Percentiles rank a stretch among this genome's conserved stretches.
Evolutionary conservation across 768 basidiomycete genomes (phyloP).

Genomic region (Lentinus tigrinus): DNA sequence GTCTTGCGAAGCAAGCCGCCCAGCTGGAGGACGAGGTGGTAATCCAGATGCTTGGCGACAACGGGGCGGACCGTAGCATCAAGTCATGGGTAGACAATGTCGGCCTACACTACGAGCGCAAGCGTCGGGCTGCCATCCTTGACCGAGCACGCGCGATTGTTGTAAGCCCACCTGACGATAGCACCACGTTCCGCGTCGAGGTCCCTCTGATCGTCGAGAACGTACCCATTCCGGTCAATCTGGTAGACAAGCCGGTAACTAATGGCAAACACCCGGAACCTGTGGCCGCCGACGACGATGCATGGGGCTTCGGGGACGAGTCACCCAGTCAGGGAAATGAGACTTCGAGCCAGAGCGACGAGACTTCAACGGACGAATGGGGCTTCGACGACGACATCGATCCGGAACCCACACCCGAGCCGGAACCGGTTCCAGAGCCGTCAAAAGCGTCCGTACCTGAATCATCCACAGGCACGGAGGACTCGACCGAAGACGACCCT

Average conservation of each 20-base stretch:
- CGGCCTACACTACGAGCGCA: slow-evolving; percentile 75
- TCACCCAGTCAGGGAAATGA: slow-evolving; percentile 30
- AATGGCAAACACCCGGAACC: slow-evolving; percentile 4
- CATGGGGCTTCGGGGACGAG: slow-evolving; percentile 48
- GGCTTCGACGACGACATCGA: slow-evolving; percentile 35
- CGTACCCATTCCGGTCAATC: background rate
- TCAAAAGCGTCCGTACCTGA: slow-evolving; percentile 1
- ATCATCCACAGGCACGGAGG: slow-evolving; percentile 40
- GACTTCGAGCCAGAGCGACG: slow-evolving; percentile 26
- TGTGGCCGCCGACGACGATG: slow-evolving; percentile 31
- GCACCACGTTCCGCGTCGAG: slow-evolving; percentile 37
- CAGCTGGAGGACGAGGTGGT: slow-evolving; percentile 63
- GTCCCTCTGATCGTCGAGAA: slow-evolving; percentile 9
- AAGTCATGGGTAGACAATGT: slow-evolving; percentile 69
- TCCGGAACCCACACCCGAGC: background rate
- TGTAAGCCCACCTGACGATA: slow-evolving; percentile 37
- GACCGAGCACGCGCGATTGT: slow-evolving; percentile 60
- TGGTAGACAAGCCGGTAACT: background rate
- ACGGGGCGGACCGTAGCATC: slow-evolving; percentile 50
- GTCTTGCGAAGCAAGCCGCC: slow-evolving; percentile 55
- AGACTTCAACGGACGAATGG: slow-evolving; percentile 34
- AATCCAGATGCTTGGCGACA: slow-evolving; percentile 47
- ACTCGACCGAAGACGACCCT: slow-evolving; percentile 36
- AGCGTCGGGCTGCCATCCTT: slow-evolving; percentile 64
- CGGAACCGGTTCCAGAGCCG: slow-evolving; percentile 2